These are phyloP conservation scores for Ramaria rubella DNA, from an alignment of 768 basidiomycete species.

Conservation along the genomic window DNA sequence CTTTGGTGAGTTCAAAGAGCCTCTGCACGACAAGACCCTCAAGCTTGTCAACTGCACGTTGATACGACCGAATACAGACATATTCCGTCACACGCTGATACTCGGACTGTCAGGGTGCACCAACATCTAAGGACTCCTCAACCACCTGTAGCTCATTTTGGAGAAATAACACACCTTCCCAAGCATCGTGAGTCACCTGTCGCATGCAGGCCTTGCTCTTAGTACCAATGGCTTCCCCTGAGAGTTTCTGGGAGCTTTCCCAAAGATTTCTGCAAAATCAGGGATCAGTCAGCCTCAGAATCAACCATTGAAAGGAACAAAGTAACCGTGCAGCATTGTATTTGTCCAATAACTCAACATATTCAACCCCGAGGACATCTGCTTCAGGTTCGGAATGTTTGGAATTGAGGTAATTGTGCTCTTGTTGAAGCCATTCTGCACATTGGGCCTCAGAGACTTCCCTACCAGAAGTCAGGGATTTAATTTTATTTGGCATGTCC, in stretches of 20 bases:
- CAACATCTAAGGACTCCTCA: conserved; percentile 14
- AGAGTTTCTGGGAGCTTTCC: not conserved
- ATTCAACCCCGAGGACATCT: too few species aligned
- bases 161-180: not conserved
- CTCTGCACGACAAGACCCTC: too few species aligned
- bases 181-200: not conserved
- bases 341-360: too few species aligned
- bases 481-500: too few species aligned
- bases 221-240: not conserved
- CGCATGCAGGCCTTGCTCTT: not conserved
- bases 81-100: conserved; percentile 12
- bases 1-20: conserved; percentile 26
- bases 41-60: conserved; percentile 23
- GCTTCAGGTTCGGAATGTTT: too few species aligned
- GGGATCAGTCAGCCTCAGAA: not conserved
- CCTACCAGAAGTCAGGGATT: too few species aligned
- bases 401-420: too few species aligned
- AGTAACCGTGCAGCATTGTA: too few species aligned
- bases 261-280: not conserved
- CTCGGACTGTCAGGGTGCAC: not conserved
- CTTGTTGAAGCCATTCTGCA: too few species aligned
- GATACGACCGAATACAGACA: conserved; percentile 13
- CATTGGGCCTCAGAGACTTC: too few species aligned
- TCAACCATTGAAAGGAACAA: too few species aligned
- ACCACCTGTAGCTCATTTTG: conserved; percentile 1